phyloP scores from a whole-genome alignment of 2,329 filamentous ascomycete genomes.

The Fusarium sp. region DNA sequence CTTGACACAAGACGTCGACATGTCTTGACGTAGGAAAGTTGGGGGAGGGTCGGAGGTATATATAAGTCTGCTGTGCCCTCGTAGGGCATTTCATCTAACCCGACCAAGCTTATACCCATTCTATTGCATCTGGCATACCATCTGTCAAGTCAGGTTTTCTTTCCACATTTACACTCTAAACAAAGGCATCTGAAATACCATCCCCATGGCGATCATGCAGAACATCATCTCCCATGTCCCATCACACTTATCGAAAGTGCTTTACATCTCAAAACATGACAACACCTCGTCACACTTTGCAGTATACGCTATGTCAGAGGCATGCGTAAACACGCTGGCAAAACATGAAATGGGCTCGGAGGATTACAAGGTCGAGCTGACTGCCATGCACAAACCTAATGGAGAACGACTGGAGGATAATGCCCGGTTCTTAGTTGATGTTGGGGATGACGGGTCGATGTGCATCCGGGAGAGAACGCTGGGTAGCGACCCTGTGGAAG shows the following conservation, averaged over 20 bases:
- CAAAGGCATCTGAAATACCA: too few species aligned
- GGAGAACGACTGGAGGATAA: neutral
- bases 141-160: too few species aligned
- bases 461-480: slow-evolving; percentile 5
- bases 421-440: slow-evolving; percentile 12
- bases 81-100: neutral
- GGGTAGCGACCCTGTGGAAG: neutral
- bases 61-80: neutral
- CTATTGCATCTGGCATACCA: too few species aligned
- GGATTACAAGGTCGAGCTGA: slow-evolving; percentile 11
- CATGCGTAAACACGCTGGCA: neutral
- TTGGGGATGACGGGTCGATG: neutral
- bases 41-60: too few species aligned
- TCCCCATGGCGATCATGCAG: neutral
- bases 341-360: neutral
- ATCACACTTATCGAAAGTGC: neutral
- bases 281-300: neutral
- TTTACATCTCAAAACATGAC: slow-evolving; percentile 9
- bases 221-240: slow-evolving; percentile 6
- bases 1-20: too few species aligned
- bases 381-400: slow-evolving; percentile 5
- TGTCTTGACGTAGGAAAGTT: neutral
- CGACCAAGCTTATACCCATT: neutral
- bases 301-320: slow-evolving; percentile 7
- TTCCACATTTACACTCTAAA: too few species aligned